Base-by-base conservation (phyloP, 129 eudicot genomes). In the Pseudognaphalium luteoalbum region DNA sequence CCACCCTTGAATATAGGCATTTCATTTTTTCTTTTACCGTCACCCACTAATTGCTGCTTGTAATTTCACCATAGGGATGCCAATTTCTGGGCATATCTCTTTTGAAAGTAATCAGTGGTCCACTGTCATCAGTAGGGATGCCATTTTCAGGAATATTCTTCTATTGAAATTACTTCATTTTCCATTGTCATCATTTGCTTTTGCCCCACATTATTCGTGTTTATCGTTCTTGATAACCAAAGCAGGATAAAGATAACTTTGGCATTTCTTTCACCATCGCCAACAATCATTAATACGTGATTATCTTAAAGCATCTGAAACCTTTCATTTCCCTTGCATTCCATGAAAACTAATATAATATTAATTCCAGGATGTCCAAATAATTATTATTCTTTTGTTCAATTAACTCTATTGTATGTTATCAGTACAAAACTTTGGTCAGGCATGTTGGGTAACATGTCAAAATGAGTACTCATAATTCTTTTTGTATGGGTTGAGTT, bases 161-260 rank as follows among this genome's bases (percentile, higher is more conserved):
- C 39, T 2, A 71, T 16, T 78, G 12, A 29, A 68, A 15, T 65
- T 72, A 71, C 7, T 70, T 37, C 71, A 60, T 34, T 61, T 21
- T 42, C 17, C 54, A 14, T 47, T 14, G 16, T 47, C 54, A 47
- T 14, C 17, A 14, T 12, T 35, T 71, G 73, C 30, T 47, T 71
- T 80, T 64, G 15, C 42, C 83, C 63, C 79, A 57, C 51, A 37
- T 42, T 30, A 75, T 80, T 57, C 75, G 42, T 41, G 75, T 21
- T 74, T 80, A 80, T 74, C 68, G 32, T 80, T 42, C 60, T 65
- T 34, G 25, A 79, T 65, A 7, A 4, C 29, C 35, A 80, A 56
- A 52, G 54, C 11, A 61, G 20, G 28, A 73, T 47, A 73, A 52
- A 17, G 7, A 72, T 19, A 6, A 58, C 39, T 70, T 57, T 61